Evolutionary conservation across 179 eudicot genomes (phyloP), one percentile per base, ranked within the genome.

Genomic region (Spergularia azorica): DNA sequence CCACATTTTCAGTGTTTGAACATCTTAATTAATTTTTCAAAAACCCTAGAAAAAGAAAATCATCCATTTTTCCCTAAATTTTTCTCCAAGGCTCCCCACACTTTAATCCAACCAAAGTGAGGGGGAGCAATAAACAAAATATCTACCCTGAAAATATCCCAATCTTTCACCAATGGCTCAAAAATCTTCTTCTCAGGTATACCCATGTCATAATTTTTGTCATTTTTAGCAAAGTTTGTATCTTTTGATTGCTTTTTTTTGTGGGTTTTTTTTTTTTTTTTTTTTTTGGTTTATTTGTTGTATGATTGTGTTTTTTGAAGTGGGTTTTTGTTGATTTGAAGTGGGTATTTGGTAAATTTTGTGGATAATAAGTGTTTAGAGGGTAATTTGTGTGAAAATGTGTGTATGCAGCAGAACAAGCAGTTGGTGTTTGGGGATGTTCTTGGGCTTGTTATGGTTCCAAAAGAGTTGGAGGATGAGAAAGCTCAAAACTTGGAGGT

Each of bases 351-450:
- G 59, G 21, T 71, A 38, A 57, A 57, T 7, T 77, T 75, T 63
- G 51, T 5, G 62, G 57, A 17, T 73, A 51, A 60, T 41, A 2
- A 20, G 8, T 51, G 4, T 18, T 50, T 62, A 8, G 52, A 20
- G 36, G 16, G 48, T 56, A 67, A n/a, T 14, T 10, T 26, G 54
- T 32, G 26, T 12, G 9, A 59, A 61, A 58, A 64, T 78, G 65
- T 79, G 78, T 75, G 41, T 59, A 32, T 83, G 88, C 84, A 86
- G 88, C 76, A 75, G 80, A 78, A 63, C 58, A 71, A 83, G 73
- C 75, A 81, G 46, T 21, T 75, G 67, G 81, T 81, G 39, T 81
- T 83, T 74, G 88, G 86, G 62, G 83, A 83, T 83, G 84, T 84
- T 8, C 79, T 73, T 81, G 88, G 88, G 73, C 76, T 72, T 66